Evolutionary conservation across 352 stramenopile genomes (phyloP), one percentile per base, ranked within the genome.

Genomic region (Globisporangium abappressorium): DNA sequence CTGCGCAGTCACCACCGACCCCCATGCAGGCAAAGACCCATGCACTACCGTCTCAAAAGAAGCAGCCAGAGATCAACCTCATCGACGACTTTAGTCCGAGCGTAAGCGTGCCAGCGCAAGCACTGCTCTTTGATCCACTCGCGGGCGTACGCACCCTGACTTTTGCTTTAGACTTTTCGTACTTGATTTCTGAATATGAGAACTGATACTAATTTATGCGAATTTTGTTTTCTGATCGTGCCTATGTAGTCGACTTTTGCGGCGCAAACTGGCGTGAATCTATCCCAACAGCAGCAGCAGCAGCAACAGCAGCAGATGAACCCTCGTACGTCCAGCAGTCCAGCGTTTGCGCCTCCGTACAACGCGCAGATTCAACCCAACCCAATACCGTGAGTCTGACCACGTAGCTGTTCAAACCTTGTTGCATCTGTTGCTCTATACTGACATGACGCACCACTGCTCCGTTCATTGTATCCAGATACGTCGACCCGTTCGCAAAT

Each of bases 121-220:
- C 82, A 34, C 64, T 94, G 66, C 75, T 92, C 9, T 94, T 94
- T 60, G 87, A 94, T 69, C 87, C 84, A 11, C 67, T 94, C 6
- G 82, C 73, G 22, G 80, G 70, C 58, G 85, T 93, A 71, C 67
- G 81, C 82, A 11, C 2, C 43, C 61, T 33, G 28, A 3, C 28
- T 24, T 33, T 55, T 14, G 18, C 24, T 28, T 30, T 26, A 8
- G 43, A 7, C 4, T 58, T 2, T 36, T 24, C 7, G 54, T 15
- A 63, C 12, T 60, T 38, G 51, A 51, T 22, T n/a, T 49, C 18
- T 51, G 2, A 6, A 3, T 51, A 9, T 22, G 6, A 51, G 43
- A 51, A 22, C 43, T 51, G 43, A 51, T 5, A 24, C 18, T 20
- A 15, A 46, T 46, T 46, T 22, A 24, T 20, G 38, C 4, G 38